Evolutionary conservation across 306 rosid species (phyloP).

Genomic region (Cicer yamashitae): DNA sequence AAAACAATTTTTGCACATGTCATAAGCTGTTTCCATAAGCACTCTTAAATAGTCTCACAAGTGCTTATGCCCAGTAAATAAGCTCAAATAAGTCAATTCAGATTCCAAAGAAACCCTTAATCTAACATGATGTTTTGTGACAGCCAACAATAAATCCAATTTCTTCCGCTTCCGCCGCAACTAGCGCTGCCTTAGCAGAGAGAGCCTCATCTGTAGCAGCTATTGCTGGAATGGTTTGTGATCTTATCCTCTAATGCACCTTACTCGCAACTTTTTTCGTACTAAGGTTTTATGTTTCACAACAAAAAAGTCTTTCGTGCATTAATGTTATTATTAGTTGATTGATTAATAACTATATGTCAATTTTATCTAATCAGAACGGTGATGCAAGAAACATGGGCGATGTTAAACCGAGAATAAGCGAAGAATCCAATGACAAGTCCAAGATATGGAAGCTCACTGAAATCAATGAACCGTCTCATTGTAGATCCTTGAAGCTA

Average conservation of each 20-base stretch:
- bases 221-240: slow-evolving; percentile 89
- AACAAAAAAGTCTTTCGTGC: not conserved
- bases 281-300: not conserved
- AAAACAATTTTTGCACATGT: no score
- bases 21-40: no score
- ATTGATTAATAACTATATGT: slow-evolving; percentile 13
- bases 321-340: not conserved
- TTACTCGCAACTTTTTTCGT: slow-evolving; percentile 2
- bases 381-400: slow-evolving; percentile 88
- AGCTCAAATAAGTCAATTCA: no score
- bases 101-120: not conserved
- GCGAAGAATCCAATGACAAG: slow-evolving; percentile 95
- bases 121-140: slow-evolving; percentile 38
- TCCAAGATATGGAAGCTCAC: slow-evolving; percentile 99
- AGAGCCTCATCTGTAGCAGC: slow-evolving; percentile 77
- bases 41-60: no score
- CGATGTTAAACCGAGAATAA: slow-evolving; percentile 93
- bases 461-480: slow-evolving; percentile 87
- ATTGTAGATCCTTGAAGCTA: slow-evolving; percentile 91
- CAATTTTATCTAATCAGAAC: slow-evolving; percentile 61
- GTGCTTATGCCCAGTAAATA: no score
- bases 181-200: slow-evolving; percentile 77
- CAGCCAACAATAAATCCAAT: slow-evolving; percentile 89
- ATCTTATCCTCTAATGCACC: slow-evolving; percentile 34
- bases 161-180: slow-evolving; percentile 72